phyloP scores from a whole-genome alignment of 202 grass and related monocot genomes.

The Eragrostis tef region DNA sequence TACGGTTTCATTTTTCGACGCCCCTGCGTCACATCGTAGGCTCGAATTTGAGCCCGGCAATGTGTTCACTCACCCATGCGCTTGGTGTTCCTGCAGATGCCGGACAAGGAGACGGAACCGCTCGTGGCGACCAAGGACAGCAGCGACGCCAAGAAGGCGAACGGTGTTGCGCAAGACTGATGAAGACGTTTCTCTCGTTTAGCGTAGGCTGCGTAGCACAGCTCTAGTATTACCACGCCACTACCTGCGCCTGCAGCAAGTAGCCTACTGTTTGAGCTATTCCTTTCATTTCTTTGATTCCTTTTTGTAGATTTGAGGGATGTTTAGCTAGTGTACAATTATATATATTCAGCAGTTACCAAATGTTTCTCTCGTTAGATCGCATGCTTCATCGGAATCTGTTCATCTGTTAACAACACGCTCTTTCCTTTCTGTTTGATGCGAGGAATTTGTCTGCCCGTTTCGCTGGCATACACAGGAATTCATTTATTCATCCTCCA shows the following conservation, averaged over 20 bases:
- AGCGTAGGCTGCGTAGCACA: conserved; percentile 28
- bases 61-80: not conserved
- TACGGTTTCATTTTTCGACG: conserved; percentile 26
- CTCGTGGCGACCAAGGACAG: conserved; percentile 59
- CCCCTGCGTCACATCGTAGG: not conserved
- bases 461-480: too few relatives aligned
- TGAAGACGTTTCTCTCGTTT: conserved; percentile 32
- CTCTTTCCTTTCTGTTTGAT: too few relatives aligned
- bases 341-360: not conserved
- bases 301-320: not conserved
- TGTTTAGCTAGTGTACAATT: conserved; percentile 7
- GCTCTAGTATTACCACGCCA: conserved; percentile 6
- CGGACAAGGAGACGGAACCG: conserved; percentile 73
- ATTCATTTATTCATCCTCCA: too few relatives aligned
- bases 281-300: conserved; percentile 2
- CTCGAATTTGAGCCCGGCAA: not conserved
- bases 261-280: conserved; percentile 21
- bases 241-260: not conserved
- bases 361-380: not conserved
- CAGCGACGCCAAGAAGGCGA: conserved; percentile 64
- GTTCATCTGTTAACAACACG: not conserved
- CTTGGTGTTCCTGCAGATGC: conserved; percentile 49
- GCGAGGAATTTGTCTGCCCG: too few relatives aligned
- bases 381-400: too few relatives aligned
- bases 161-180: conserved; percentile 53